Percentiles rank a stretch among this genome's conserved stretches.
These are phyloP conservation scores for Clavispora fructus DNA, from an alignment of 805 yeast species.

Conservation along the genomic window DNA sequence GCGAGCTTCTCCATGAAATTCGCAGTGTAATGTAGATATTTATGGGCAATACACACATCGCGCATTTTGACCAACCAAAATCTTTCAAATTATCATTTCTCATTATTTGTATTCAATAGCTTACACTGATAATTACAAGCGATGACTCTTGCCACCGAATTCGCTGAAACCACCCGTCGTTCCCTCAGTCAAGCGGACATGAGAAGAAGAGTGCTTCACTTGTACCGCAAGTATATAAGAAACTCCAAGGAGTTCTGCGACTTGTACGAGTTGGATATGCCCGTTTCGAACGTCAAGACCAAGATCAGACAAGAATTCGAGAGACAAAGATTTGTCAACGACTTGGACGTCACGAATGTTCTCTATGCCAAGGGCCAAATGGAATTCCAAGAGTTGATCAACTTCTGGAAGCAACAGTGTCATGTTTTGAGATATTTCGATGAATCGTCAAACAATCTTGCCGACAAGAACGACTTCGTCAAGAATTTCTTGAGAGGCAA, in stretches of 20 bases:
- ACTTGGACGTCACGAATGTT: conserved; percentile 60
- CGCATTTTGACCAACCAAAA: conserved; percentile 15
- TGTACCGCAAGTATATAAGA: conserved; percentile 70
- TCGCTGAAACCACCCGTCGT: conserved; percentile 75
- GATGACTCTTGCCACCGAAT: conserved; percentile 71
- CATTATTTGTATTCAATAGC: neutral
- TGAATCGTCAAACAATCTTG: conserved; percentile 50
- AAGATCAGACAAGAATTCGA: conserved; percentile 87
- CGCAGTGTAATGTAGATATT: neutral
- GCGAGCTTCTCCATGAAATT: conserved; percentile 19
- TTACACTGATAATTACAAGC: neutral
- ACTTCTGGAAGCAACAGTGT: conserved; percentile 87
- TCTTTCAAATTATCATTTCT: conserved; percentile 8
- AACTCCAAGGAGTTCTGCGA: conserved; percentile 56
- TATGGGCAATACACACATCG: conserved; percentile 11
- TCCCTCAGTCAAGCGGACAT: conserved; percentile 58
- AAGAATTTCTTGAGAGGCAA: conserved; percentile 70
- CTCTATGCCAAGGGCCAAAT: conserved; percentile 78
- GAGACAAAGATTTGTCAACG: conserved; percentile 70
- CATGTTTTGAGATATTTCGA: conserved; percentile 80
- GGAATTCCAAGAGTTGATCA: conserved; percentile 85
- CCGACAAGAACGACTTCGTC: conserved; percentile 58
- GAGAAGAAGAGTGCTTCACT: conserved; percentile 55
- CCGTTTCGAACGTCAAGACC: conserved; percentile 73
- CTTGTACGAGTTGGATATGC: conserved; percentile 69